A percentile compares a stretch with the other conserved stretches of the same genome.
phyloP scores from a whole-genome alignment of 257 asterid genomes.

The Solanum piurae region DNA sequence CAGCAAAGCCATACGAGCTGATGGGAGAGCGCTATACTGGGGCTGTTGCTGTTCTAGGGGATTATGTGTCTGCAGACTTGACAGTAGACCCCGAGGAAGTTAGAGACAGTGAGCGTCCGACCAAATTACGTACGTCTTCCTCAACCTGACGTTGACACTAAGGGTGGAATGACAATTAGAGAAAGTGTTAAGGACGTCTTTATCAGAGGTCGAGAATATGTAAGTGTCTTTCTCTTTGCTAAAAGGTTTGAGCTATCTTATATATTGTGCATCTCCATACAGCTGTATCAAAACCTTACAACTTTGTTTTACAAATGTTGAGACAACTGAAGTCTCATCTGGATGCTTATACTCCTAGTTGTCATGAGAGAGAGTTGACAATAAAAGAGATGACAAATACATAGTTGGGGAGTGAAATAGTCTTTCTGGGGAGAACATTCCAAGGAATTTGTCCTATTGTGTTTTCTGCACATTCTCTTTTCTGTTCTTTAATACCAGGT shows the following conservation, averaged over 20 bases:
- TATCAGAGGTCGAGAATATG: constrained; percentile 79
- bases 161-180: constrained; percentile 68
- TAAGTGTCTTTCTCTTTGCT: constrained; percentile 28
- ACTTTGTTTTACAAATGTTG: background rate
- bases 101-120: background rate
- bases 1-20: too few species aligned
- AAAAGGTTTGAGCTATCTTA: background rate
- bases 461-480: background rate
- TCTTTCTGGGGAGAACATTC: background rate
- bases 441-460: background rate
- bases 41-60: too few species aligned
- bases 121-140: constrained; percentile 68
- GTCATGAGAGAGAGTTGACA: background rate
- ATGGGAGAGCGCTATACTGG: too few species aligned
- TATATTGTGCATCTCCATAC: background rate
- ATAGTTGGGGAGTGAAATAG: background rate
- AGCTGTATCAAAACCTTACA: background rate
- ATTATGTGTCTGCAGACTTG: too few species aligned
- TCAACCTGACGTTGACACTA: constrained; percentile 49
- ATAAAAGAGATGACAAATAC: background rate
- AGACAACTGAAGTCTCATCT: background rate
- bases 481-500: background rate
- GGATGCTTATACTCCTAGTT: background rate
- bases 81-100: too few species aligned
- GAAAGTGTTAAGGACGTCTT: constrained; percentile 88